A percentile compares a stretch with the other conserved stretches of the same genome.
Conservation (phyloP, 371 early-diverging fungal genomes). For the Actinomucor elegans region DNA sequence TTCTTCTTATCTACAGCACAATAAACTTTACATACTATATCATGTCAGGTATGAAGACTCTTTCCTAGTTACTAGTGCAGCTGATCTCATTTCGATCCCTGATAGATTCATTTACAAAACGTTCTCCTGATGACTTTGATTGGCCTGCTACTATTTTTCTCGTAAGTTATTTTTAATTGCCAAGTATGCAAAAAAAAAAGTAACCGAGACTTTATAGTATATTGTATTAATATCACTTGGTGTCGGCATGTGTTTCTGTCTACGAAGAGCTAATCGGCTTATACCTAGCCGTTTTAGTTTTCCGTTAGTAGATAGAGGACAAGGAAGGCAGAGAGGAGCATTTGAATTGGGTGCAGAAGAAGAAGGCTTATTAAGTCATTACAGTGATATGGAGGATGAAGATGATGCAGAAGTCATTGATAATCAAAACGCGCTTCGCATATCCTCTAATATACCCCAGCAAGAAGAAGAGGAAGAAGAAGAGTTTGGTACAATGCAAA, state of each 20-base stretch:
- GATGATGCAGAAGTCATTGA: conserved; percentile 14
- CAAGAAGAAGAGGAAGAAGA: background rate
- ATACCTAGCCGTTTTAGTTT: conserved; percentile 44
- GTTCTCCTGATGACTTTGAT: conserved; percentile 34
- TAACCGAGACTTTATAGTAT: conserved; percentile 16
- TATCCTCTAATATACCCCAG: background rate
- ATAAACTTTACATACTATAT: background rate
- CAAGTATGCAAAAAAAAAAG: background rate
- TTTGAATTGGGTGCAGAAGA: conserved; percentile 30
- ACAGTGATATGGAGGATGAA: conserved; percentile 22
- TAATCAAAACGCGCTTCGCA: conserved; percentile 1
- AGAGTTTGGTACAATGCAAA: background rate
- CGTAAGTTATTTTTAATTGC: conserved; percentile 11
- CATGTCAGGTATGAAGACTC: background rate
- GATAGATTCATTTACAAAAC: conserved; percentile 9
- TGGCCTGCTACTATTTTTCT: conserved; percentile 33
- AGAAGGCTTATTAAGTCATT: conserved; percentile 29
- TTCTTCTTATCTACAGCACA: background rate
- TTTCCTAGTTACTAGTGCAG: background rate
- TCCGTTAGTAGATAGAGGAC: conserved; percentile 28
- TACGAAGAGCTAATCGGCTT: conserved; percentile 38
- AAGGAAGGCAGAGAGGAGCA: conserved; percentile 14
- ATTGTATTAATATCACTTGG: conserved; percentile 28
- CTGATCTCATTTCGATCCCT: background rate
- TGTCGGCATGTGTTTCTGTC: conserved; percentile 44